These are phyloP conservation scores for Linaria vulgaris DNA, from an alignment of 257 asterid genomes.

Conservation along the genomic window DNA sequence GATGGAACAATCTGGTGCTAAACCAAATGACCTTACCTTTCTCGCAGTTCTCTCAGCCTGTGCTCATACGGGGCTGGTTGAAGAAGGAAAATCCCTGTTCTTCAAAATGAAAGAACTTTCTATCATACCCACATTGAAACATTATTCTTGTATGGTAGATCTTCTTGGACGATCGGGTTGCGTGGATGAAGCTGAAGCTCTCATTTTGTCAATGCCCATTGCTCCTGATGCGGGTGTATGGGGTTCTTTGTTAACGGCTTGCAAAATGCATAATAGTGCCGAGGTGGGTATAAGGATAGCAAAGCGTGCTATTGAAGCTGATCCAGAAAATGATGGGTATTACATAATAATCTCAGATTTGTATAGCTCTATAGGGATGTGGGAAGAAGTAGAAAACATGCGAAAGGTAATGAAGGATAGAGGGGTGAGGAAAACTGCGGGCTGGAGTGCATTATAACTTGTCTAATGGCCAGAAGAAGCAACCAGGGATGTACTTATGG, in stretches of 20 bases:
- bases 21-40: conserved; percentile 65
- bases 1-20: conserved; percentile 50
- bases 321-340: conserved; percentile 82
- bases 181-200: conserved; percentile 63
- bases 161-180: conserved; percentile 63
- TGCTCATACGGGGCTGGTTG: conserved; percentile 66
- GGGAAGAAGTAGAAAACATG: too few species aligned
- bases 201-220: conserved; percentile 65
- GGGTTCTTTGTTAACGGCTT: conserved; percentile 77
- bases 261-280: conserved; percentile 56
- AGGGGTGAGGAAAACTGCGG: too few species aligned
- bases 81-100: conserved; percentile 57
- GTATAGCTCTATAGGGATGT: conserved; percentile 60
- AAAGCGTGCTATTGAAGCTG: conserved; percentile 69
- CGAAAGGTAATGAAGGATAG: too few species aligned
- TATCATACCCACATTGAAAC: conserved; percentile 57
- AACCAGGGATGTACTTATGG: too few species aligned
- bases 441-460: too few species aligned
- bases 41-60: conserved; percentile 75
- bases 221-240: conserved; percentile 68
- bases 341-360: conserved; percentile 59
- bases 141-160: conserved; percentile 79
- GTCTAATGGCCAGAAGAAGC: too few species aligned
- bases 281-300: conserved; percentile 71
- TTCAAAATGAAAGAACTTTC: conserved; percentile 49